Base-by-base conservation (phyloP, 176 grass and related monocot genomes). In the Thalia dealbata region DNA sequence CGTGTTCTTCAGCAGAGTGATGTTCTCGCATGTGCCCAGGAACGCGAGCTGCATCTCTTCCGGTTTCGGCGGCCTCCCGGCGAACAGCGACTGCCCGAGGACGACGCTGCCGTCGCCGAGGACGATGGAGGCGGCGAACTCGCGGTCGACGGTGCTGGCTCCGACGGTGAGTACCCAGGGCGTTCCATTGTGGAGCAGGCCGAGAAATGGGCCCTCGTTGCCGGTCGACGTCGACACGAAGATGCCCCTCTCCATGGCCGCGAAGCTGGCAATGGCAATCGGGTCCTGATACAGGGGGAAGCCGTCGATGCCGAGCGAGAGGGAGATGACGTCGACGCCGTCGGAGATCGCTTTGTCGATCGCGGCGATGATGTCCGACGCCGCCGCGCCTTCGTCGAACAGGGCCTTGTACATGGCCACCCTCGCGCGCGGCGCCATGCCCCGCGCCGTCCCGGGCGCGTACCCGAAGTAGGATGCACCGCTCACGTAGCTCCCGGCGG, bases 271-370 rank as follows among this genome's bases (percentile, higher is more conserved):
- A 35, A 92, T 82, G 60, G 92, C 89, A 19, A 96, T 25, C 10
- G 89, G 89, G 67, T 88, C 82, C 3, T 43, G 0, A 82, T 83
- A 59, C 3, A 91, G 78, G 3, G 84, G 61, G 0, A 26, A 0
- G 12, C 35, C 65, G 64, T 76, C 11, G 0, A 84, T 0, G 9
- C 89, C 86, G 7, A 96, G 51, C 4, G 92, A 96, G 50, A 96
- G 61, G 4, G 92, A 96, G 27, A 96, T 51, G 10, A 96, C 75
- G 70, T 92, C 89, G 28, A 91, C 89, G 45, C 92, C 92, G 7
- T 96, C 89, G 1, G 84, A 69, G 76, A 96, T 91, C 30, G 92
- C 92, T 56, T 79, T 69, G 78, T 96, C 92, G 0, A 96, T 85
- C 32, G 78, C 92, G 30, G 87, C 89, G 19, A 92, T 51, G 27